Evolutionary conservation across 2,329 filamentous ascomycete species (phyloP).

Genomic region (Verticillium longisporum): DNA sequence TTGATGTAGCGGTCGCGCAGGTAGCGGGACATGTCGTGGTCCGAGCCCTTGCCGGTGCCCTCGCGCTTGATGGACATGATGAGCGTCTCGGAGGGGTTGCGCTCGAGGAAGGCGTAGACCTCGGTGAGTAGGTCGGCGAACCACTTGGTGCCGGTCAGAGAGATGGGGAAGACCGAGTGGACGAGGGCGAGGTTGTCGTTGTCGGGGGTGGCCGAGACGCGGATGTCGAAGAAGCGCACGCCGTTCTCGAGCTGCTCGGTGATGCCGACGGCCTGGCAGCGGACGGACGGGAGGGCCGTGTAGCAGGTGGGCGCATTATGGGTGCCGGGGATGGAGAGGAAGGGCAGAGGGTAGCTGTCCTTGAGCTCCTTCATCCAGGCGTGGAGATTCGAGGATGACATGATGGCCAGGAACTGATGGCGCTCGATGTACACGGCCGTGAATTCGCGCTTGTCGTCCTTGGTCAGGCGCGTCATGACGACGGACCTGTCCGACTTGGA

Average conservation of each 20-base stretch:
- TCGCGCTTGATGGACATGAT: slow-evolving; percentile 89
- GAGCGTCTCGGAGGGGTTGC: slow-evolving; percentile 73
- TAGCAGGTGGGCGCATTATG: slow-evolving; percentile 90
- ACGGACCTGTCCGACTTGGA: slow-evolving; percentile 53
- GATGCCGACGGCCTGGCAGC: slow-evolving; percentile 79
- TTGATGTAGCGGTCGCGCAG: slow-evolving; percentile 66
- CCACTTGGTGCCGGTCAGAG: slow-evolving; percentile 73
- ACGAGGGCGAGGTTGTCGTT: slow-evolving; percentile 72
- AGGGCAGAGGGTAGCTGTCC: slow-evolving; percentile 66
- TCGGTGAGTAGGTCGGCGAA: slow-evolving; percentile 66
- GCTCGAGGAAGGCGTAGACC: slow-evolving; percentile 67
- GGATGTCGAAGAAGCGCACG: slow-evolving; percentile 89
- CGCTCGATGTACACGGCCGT: slow-evolving; percentile 60
- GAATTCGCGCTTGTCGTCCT: slow-evolving; percentile 47
- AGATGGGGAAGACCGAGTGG: slow-evolving; percentile 84
- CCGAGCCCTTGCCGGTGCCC: slow-evolving; percentile 72
- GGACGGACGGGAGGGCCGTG: slow-evolving; percentile 81
- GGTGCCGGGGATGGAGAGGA: slow-evolving; percentile 86
- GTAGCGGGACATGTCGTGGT: slow-evolving; percentile 70
- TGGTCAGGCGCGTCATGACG: slow-evolving; percentile 50
- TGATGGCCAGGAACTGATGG: slow-evolving; percentile 53
- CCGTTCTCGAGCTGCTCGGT: slow-evolving; percentile 78
- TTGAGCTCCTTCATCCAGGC: slow-evolving; percentile 77
- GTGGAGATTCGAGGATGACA: slow-evolving; percentile 62
- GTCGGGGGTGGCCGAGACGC: slow-evolving; percentile 51